Evolutionary conservation across 768 basidiomycete genomes (phyloP).

Genomic region (Panaeolus cyanescens): DNA sequence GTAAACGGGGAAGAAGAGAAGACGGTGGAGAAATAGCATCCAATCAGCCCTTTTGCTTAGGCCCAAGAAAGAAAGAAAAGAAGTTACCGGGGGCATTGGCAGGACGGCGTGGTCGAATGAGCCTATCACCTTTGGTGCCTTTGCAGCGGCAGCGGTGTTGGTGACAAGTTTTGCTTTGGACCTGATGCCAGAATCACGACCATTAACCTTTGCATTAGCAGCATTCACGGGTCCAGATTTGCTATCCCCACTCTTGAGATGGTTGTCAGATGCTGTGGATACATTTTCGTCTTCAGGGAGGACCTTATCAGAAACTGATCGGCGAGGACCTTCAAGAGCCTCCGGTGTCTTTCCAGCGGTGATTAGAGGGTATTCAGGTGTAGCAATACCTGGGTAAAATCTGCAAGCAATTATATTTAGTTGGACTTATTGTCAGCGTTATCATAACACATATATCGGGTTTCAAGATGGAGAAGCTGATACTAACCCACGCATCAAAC

Average conservation of each 20-base stretch:
- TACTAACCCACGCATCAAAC: conserved; percentile 84
- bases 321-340: conserved; percentile 16
- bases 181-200: neutral
- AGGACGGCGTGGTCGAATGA: conserved; percentile 78
- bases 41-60: neutral
- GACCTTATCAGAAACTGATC: conserved; percentile 1
- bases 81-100: conserved; percentile 79
- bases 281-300: neutral
- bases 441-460: conserved; percentile 3
- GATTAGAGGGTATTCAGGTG: conserved; percentile 32
- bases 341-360: conserved; percentile 24
- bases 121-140: conserved; percentile 59
- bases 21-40: neutral
- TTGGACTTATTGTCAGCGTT: neutral
- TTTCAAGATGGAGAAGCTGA: conserved; percentile 3
- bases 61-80: neutral
- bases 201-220: conserved; percentile 8
- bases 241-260: neutral
- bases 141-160: conserved; percentile 18
- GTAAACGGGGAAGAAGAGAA: neutral
- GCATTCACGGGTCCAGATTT: neutral
- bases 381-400: conserved; percentile 51
- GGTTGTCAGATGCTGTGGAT: neutral
- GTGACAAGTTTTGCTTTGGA: conserved; percentile 9
- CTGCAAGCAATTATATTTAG: conserved; percentile 20